Evolutionary conservation across 2,329 filamentous ascomycete genomes (phyloP), one percentile per base, ranked within the genome.

Genomic region (Ceratocystis destructans): DNA sequence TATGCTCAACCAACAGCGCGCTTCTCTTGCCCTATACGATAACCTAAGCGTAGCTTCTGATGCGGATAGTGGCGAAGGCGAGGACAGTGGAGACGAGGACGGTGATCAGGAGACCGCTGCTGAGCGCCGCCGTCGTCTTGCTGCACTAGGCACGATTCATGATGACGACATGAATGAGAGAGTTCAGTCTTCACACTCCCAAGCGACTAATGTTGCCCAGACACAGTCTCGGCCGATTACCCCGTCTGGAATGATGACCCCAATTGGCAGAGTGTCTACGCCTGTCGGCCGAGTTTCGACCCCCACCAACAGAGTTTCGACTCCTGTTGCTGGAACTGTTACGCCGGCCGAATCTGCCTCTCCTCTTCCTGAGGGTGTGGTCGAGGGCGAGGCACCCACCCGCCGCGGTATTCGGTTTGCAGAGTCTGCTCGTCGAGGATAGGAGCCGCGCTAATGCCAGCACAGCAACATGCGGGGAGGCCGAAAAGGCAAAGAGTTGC

Each of bases 51-150:
- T 37, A 31, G 28, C 28, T 59, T 59, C 55, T 15, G 55, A 59
- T 3, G 28, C 28, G 1, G 45, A 62, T 53, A 59, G 37, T 8
- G 41, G 57, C 7, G 46, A 55, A 33, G 53, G 37, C 12, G 66
- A 80, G 1, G 88, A 92, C 74, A 90, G 87, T 1, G 84, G 84
- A 0, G 87, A 0, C 25, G 46, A 12, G 3, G 72, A 71, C 1
- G 77, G 79, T n/a, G 78, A 78, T 44, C 79, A 77, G 44, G 89
- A 92, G 75, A 91, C 88, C 0, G 86, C 87, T 0, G 89, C 88
- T 0, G 89, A 93, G 74, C 80, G 87, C 66, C 81, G 87, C 50
- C 79, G 89, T 64, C 82, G 89, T 71, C 84, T 90, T 71, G 88
- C 88, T 0, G 89, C 89, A 0, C 76, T 93, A 1, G 88, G 88